Evolutionary conservation across 495 filamentous ascomycete species (phyloP).

Genomic region (Platismatia glauca): DNA sequence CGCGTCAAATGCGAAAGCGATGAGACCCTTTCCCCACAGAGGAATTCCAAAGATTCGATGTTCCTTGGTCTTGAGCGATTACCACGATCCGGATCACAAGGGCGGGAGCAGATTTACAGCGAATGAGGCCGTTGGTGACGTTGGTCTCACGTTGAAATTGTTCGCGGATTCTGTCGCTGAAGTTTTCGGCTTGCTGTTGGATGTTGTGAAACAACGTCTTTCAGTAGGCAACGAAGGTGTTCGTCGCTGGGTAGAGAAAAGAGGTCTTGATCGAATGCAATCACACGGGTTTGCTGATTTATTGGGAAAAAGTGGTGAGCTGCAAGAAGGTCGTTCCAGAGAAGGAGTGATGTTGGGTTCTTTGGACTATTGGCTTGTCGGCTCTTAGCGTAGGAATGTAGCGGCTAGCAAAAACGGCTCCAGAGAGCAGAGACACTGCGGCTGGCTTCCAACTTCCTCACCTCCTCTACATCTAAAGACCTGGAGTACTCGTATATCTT

Average conservation of each 20-base stretch:
- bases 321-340: not conserved
- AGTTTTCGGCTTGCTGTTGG: slow-evolving; percentile 10
- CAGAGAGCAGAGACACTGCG: too few relatives aligned
- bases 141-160: slow-evolving; percentile 1
- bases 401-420: not conserved
- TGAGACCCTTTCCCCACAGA: slow-evolving; percentile 3
- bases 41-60: not conserved
- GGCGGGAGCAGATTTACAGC: not conserved
- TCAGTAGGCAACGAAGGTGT: not conserved
- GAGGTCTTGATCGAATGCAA: not conserved
- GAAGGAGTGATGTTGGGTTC: slow-evolving; percentile 5
- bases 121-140: not conserved
- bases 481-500: not conserved
- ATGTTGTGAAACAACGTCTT: not conserved
- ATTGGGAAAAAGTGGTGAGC: not conserved
- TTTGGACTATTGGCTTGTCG: not conserved
- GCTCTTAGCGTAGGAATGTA: slow-evolving; percentile 4
- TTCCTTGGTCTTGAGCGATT: not conserved
- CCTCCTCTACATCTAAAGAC: not conserved
- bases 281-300: not conserved
- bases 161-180: not conserved
- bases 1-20: slow-evolving; percentile 13
- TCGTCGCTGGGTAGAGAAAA: not conserved
- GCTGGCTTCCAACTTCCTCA: too few relatives aligned
- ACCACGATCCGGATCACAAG: not conserved